Conservation (phyloP, 2,329 filamentous ascomycete species). For the Aspergillus pseudonomiae region DNA sequence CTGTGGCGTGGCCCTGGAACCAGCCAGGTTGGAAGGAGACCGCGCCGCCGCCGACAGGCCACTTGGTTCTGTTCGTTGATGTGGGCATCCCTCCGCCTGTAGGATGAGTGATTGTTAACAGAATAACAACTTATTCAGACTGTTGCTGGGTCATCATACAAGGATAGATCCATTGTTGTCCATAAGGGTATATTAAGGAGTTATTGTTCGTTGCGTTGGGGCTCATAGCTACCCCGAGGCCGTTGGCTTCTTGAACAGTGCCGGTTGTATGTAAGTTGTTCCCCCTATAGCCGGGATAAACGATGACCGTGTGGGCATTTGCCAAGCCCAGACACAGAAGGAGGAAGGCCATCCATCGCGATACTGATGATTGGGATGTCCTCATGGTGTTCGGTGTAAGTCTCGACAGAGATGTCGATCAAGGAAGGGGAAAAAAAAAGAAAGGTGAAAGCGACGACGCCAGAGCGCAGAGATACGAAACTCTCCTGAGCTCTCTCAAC, state of each 20-base stretch:
- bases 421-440: conserved; percentile 6
- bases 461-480: conserved; percentile 9
- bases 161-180: conserved; percentile 95
- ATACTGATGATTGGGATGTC: conserved; percentile 27
- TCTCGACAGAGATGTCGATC: not conserved
- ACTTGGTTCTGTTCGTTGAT: conserved; percentile 83
- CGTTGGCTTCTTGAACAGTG: conserved; percentile 51
- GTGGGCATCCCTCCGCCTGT: conserved; percentile 80
- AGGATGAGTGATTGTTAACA: conserved; percentile 11
- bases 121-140: conserved; percentile 7
- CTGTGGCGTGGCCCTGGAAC: conserved; percentile 85
- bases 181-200: conserved; percentile 69
- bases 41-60: conserved; percentile 87
- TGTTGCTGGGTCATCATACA: conserved; percentile 61
- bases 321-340: conserved; percentile 43
- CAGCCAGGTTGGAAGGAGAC: conserved; percentile 90
- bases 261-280: conserved; percentile 81
- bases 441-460: conserved; percentile 7
- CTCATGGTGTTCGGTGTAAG: conserved; percentile 30
- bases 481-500: not conserved
- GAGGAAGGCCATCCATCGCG: conserved; percentile 32
- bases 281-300: conserved; percentile 84
- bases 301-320: conserved; percentile 72
- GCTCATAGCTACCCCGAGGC: conserved; percentile 49
- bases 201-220: conserved; percentile 39